phyloP scores from a whole-genome alignment of 129 eudicot genomes.

The Glebionis coronaria region DNA sequence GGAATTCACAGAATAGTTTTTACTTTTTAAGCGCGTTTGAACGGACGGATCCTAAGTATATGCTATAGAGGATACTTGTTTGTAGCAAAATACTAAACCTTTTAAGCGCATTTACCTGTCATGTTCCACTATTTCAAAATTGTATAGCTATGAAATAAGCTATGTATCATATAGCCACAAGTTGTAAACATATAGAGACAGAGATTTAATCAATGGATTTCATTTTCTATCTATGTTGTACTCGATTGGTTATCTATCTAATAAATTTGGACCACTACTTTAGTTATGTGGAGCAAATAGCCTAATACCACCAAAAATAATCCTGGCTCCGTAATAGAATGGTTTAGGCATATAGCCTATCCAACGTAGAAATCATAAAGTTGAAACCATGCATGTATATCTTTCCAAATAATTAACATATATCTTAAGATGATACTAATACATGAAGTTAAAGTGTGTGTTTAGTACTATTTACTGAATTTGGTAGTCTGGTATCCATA shows the following conservation, averaged over 20 bases:
- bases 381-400: not conserved
- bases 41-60: no score
- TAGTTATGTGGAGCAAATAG: conserved; percentile 6
- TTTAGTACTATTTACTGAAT: not conserved
- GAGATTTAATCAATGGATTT: not conserved
- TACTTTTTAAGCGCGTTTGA: no score
- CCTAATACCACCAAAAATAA: conserved; percentile 21
- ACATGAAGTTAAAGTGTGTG: not conserved
- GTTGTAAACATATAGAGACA: not conserved
- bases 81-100: no score
- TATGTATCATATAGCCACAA: not conserved
- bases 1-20: no score
- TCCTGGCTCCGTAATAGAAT: not conserved
- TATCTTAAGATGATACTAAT: not conserved
- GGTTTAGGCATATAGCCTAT: not conserved
- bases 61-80: no score
- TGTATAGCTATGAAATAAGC: no score
- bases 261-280: conserved; percentile 33
- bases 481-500: not conserved
- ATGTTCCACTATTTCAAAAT: not conserved
- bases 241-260: not conserved
- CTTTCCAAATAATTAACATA: not conserved
- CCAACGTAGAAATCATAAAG: conserved; percentile 1
- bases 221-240: conserved; percentile 3
- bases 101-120: not conserved